A percentile compares a stretch with the other conserved stretches of the same genome.
phyloP scores from a whole-genome alignment of 2,329 filamentous ascomycete genomes.

The Juglanconis oblonga region DNA sequence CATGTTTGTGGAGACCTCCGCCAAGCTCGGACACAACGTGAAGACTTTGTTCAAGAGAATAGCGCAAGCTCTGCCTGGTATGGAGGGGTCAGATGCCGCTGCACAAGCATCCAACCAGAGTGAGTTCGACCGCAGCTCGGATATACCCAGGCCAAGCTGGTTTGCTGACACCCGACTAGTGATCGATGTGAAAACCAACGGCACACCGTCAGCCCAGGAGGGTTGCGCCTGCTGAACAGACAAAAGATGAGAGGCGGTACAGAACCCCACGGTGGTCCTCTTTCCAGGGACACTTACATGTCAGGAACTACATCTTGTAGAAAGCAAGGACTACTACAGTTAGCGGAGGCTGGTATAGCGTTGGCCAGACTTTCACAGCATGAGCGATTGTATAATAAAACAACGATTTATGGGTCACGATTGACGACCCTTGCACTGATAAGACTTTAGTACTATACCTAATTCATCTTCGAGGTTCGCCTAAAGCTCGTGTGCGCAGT shows the following conservation, averaged over 20 bases:
- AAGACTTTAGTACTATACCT: conserved; percentile 16
- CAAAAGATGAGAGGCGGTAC: neutral
- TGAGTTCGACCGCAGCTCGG: conserved; percentile 44
- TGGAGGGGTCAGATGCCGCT: conserved; percentile 86
- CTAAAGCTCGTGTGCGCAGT: neutral
- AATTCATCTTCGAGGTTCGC: conserved; percentile 12
- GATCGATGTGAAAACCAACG: conserved; percentile 90
- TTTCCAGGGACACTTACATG: neutral
- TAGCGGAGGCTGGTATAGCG: conserved; percentile 9
- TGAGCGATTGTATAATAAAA: conserved; percentile 20
- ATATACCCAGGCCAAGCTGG: neutral
- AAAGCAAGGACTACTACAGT: conserved; percentile 13
- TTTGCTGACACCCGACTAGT: conserved; percentile 49
- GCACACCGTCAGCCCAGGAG: conserved; percentile 66
- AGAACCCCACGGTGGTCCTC: neutral
- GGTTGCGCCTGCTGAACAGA: conserved; percentile 62
- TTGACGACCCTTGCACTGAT: conserved; percentile 16
- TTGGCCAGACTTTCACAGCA: conserved; percentile 14
- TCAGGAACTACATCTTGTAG: conserved; percentile 11
- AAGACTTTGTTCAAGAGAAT: conserved; percentile 97
- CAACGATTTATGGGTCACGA: conserved; percentile 19
- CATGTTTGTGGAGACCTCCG: conserved; percentile 99
- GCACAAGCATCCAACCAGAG: conserved; percentile 73
- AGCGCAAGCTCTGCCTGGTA: conserved; percentile 93
- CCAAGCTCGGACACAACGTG: conserved; percentile 96